Conservation (phyloP, 805 yeast species). For the Schwanniomyces pseudopolymorphus region DNA sequence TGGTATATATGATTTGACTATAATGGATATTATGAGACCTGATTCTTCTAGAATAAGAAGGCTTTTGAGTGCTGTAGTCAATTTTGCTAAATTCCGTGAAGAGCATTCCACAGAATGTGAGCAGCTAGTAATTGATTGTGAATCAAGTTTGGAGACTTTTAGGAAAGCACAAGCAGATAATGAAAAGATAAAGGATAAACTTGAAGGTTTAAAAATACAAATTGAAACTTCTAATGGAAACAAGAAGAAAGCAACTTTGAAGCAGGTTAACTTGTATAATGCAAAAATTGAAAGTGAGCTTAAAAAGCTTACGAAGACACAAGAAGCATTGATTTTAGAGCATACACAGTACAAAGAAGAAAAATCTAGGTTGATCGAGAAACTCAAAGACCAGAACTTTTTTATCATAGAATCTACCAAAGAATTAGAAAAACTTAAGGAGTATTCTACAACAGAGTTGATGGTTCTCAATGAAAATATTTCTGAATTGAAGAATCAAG, state of each 20-base stretch:
- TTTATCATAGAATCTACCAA: conserved; percentile 55
- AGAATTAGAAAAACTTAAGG: conserved; percentile 58
- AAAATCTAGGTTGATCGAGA: conserved; percentile 56
- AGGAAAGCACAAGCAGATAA: conserved; percentile 41
- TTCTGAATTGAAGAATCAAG: conserved; percentile 47
- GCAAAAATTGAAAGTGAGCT: conserved; percentile 60
- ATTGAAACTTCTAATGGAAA: conserved; percentile 26
- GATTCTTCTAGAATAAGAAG: conserved; percentile 66
- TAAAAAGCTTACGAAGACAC: conserved; percentile 56
- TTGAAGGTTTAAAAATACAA: conserved; percentile 29
- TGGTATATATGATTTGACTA: conserved; percentile 75
- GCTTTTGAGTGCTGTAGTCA: conserved; percentile 77
- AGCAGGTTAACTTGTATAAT: conserved; percentile 46
- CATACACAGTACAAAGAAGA: conserved; percentile 64
- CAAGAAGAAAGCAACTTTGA: conserved; percentile 35
- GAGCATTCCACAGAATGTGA: conserved; percentile 72
- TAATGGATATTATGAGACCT: conserved; percentile 75
- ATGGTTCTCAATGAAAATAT: conserved; percentile 53
- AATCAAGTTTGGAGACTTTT: conserved; percentile 41
- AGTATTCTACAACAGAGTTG: conserved; percentile 62
- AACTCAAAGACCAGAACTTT: conserved; percentile 61
- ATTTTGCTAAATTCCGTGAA: conserved; percentile 82
- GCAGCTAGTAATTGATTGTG: conserved; percentile 55
- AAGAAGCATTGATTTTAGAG: conserved; percentile 60
- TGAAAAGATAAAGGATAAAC: conserved; percentile 35